phyloP scores from a whole-genome alignment of 2,329 filamentous ascomycete species.

The Epicoccum sorghinum region DNA sequence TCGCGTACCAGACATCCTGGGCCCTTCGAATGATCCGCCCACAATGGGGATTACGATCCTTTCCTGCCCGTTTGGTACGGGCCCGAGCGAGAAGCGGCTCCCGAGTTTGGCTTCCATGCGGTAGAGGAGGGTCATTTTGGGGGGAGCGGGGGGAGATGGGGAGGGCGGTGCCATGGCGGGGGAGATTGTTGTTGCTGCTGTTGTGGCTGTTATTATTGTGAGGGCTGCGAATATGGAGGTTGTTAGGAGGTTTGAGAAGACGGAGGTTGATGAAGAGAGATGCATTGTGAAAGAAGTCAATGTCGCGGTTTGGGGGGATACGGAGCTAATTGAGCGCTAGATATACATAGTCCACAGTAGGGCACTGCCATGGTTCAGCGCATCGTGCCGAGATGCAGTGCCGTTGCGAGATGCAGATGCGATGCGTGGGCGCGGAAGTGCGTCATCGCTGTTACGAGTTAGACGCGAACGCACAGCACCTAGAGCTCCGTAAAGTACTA shows the following conservation, averaged over 20 bases:
- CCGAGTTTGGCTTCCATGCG: constrained; percentile 30
- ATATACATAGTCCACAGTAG: neutral
- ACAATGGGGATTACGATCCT: constrained; percentile 39
- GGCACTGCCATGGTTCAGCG: neutral
- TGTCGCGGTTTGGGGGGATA: too few relatives aligned
- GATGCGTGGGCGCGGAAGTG: too few relatives aligned
- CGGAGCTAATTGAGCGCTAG: neutral
- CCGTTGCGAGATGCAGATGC: neutral
- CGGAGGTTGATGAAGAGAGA: constrained; percentile 11
- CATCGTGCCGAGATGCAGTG: constrained; percentile 9
- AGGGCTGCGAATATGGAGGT: constrained; percentile 20
- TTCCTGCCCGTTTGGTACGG: constrained; percentile 28
- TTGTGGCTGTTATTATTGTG: too few relatives aligned
- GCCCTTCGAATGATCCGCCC: constrained; percentile 40
- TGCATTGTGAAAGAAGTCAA: constrained; percentile 14
- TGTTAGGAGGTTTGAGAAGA: constrained; percentile 6
- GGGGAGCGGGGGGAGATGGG: constrained; percentile 11
- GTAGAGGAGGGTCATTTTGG: constrained; percentile 31
- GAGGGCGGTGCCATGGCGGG: constrained; percentile 19
- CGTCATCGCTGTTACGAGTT: too few relatives aligned
- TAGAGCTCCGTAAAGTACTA: neutral
- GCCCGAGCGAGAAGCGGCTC: constrained; percentile 27
- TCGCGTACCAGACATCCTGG: constrained; percentile 26
- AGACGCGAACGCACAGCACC: too few relatives aligned
- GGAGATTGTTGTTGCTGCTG: neutral